Evolutionary conservation across 202 grass and related monocot species (phyloP).

Genomic region (Panicum hallii): DNA sequence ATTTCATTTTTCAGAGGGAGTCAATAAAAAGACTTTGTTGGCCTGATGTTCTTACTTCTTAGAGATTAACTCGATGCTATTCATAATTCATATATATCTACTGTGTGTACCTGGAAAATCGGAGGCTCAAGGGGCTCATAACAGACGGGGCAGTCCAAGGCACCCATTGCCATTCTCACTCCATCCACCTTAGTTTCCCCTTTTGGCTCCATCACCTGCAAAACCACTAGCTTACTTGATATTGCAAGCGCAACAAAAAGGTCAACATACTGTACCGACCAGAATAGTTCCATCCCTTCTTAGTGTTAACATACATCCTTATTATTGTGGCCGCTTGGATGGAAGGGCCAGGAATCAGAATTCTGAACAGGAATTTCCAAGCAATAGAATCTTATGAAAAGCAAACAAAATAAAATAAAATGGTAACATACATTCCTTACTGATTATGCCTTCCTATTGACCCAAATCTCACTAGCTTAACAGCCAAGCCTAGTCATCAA

Average conservation of each 20-base stretch:
- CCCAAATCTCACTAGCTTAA: neutral
- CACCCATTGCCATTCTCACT: slow-evolving; percentile 23
- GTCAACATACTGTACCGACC: neutral
- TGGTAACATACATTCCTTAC: neutral
- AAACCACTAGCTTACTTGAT: slow-evolving; percentile 17
- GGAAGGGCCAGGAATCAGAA: neutral
- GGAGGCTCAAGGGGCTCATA: slow-evolving; percentile 21
- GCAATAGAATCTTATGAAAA: neutral
- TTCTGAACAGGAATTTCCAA: neutral
- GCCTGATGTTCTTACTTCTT: neutral
- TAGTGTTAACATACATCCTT: neutral
- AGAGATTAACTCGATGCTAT: neutral
- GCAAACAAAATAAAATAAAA: slow-evolving; percentile 11
- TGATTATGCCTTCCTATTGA: neutral
- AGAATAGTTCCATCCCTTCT: neutral
- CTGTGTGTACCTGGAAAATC: slow-evolving; percentile 11
- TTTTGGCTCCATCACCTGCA: slow-evolving; percentile 28
- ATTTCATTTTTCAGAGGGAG: neutral
- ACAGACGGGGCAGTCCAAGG: slow-evolving; percentile 40
- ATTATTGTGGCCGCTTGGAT: neutral
- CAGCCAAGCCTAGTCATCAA: neutral
- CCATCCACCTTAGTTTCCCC: neutral
- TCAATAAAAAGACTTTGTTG: neutral
- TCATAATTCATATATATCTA: neutral
- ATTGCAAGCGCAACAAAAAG: neutral